Evolutionary conservation across 768 basidiomycete genomes (phyloP), one percentile per base, ranked within the genome.

Genomic region (Serpula lacrymans): DNA sequence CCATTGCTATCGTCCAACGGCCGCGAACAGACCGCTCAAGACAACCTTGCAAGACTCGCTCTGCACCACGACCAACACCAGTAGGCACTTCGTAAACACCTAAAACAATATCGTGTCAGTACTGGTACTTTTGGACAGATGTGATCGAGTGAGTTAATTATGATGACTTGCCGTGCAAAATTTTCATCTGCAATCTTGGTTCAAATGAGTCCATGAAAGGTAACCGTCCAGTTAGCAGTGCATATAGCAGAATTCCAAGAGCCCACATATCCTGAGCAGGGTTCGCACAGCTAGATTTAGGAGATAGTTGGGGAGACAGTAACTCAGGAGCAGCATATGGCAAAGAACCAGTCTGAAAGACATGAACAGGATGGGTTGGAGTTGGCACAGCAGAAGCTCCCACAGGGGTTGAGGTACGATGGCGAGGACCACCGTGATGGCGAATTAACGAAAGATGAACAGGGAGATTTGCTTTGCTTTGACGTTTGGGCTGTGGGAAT

Each of bases 231-330:
- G 82, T 82, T 14, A 98, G 72, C 1, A 99, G 70, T 6, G 84
- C 81, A 56, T 92, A 89, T 2, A 99, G 78, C 47, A 96, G 74
- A 40, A 93, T 82, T 0, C 96, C 96, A 2, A 97, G 67, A 0
- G 96, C 93, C 96, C 96, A 99, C 21, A 98, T 82, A 49, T 99
- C 96, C 55, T 93, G 89, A 0, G 88, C 80, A 2, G 92, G 84
- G 50, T 78, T 65, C 6, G 54, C 52, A 18, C 59, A 50, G 18
- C 47, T 39, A 13, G 40, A 41, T 22, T 18, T 57, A 0, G 77
- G 73, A 3, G 62, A 64, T 12, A 64, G 59, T 37, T 75, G 78
- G 0, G 87, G 80, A 3, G 80, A 70, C 2, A 96, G 72, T 3
- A 96, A 74, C 57, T 97, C 93, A 5, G 93, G 93, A 0, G 93